phyloP scores from a whole-genome alignment of 495 filamentous ascomycete genomes.

The Aspergillus carlsbadensis region DNA sequence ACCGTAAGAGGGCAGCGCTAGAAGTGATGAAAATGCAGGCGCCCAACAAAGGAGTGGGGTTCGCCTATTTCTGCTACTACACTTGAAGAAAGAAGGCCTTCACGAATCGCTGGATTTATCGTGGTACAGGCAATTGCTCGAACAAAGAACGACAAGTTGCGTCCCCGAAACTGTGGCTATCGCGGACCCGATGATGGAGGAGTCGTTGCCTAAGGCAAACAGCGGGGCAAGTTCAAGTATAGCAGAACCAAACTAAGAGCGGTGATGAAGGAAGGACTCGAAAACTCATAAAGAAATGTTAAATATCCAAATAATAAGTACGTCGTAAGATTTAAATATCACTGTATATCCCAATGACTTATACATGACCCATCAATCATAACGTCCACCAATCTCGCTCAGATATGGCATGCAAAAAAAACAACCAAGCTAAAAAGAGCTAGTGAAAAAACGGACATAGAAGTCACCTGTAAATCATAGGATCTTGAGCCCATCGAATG shows the following conservation, averaged over 20 bases:
- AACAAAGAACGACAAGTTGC: no score
- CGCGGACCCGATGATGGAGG: no score
- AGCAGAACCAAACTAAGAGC: no score
- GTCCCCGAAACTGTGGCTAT: no score
- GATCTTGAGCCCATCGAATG: not conserved
- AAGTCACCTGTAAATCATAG: not conserved
- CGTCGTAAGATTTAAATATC: no score
- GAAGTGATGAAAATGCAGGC: conserved; percentile 13
- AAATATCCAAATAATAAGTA: no score
- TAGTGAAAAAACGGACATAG: not conserved
- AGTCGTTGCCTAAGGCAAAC: no score
- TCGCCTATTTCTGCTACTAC: not conserved
- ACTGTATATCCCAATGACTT: not conserved
- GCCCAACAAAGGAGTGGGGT: conserved; percentile 6
- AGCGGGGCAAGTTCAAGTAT: no score
- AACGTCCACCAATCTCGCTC: not conserved
- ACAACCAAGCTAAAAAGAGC: not conserved
- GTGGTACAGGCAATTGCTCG: not conserved
- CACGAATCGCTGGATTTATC: not conserved
- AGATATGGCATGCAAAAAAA: not conserved
- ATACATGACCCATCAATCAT: not conserved
- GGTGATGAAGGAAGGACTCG: no score
- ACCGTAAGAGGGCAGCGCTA: conserved; percentile 15
- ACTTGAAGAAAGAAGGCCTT: not conserved
- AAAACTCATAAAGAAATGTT: no score